phyloP scores from a whole-genome alignment of 2,329 filamentous ascomycete genomes.

The Paecilomyces fulvus region DNA sequence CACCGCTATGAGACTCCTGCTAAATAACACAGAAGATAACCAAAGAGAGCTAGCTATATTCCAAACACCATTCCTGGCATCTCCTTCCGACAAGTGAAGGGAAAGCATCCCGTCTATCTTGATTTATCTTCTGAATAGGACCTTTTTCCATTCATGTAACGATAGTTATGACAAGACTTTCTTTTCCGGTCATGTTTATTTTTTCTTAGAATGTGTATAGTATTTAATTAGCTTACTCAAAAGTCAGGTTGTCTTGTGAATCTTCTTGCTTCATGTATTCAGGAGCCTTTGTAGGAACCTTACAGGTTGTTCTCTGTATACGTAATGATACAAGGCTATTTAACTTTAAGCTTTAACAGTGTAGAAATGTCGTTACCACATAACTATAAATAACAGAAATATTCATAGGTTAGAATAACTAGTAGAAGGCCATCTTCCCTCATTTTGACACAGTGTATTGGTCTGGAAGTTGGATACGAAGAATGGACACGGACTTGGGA shows the following conservation, averaged over 20 bases:
- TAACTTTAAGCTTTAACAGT: too few relatives aligned
- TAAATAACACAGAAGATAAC: neutral
- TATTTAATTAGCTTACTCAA: neutral
- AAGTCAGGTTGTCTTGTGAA: too few relatives aligned
- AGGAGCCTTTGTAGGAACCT: too few relatives aligned
- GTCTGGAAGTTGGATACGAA: conserved; percentile 8
- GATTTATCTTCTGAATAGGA: neutral
- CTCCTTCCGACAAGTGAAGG: neutral
- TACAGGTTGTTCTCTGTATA: too few relatives aligned
- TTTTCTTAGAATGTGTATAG: neutral
- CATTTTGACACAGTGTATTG: conserved; percentile 4
- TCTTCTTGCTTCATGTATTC: too few relatives aligned
- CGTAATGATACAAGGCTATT: too few relatives aligned
- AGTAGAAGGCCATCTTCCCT: too few relatives aligned
- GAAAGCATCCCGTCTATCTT: neutral
- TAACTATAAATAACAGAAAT: too few relatives aligned
- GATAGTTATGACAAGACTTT: neutral
- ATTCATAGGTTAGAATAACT: too few relatives aligned
- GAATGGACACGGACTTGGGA: conserved; percentile 14
- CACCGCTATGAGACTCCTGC: neutral
- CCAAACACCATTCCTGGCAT: neutral
- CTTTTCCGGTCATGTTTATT: neutral
- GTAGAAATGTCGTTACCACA: too few relatives aligned
- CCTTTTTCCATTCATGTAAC: neutral
- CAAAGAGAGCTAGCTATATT: neutral